Evolutionary conservation across 2,329 filamentous ascomycete species (phyloP).

Genomic region (Arthrobotrys sphaeroides): DNA sequence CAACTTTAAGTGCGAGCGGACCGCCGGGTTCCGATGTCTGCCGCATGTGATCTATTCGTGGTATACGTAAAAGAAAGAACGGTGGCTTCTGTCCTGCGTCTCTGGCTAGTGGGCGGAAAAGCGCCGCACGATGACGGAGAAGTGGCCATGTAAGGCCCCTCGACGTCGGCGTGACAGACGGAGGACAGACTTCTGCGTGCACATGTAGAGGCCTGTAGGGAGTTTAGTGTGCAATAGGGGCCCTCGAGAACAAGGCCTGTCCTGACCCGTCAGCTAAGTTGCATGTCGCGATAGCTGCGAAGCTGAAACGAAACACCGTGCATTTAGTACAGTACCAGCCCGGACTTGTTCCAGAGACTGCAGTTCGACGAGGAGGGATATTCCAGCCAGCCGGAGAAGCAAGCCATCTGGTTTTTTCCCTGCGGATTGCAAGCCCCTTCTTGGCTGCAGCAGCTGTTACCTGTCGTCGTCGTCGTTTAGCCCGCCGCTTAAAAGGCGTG

Average conservation of each 20-base stretch:
- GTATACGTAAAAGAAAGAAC: conserved; percentile 13
- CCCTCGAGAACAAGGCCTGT: background rate
- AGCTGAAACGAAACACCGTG: conserved; percentile 30
- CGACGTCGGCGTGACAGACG: background rate
- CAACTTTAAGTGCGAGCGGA: too few species aligned
- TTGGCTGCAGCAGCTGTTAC: conserved; percentile 19
- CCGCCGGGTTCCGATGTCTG: conserved; percentile 9
- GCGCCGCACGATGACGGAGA: conserved; percentile 42
- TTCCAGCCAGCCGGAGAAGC: conserved; percentile 13
- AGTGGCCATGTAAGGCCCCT: background rate
- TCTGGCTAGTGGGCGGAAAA: background rate
- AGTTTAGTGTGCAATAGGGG: too few species aligned
- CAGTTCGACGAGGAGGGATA: conserved; percentile 19
- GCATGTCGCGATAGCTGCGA: conserved; percentile 22
- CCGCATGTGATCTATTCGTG: conserved; percentile 20
- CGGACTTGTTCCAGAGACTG: background rate
- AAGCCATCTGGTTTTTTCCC: background rate
- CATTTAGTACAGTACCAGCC: background rate
- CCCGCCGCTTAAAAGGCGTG: background rate
- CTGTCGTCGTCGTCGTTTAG: background rate
- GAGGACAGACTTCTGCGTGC: too few species aligned
- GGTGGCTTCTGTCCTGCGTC: conserved; percentile 10
- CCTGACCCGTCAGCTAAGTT: conserved; percentile 26
- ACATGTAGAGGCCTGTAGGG: background rate
- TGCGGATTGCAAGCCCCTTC: conserved; percentile 14